phyloP scores from a whole-genome alignment of 1,284 basidiomycete species.

The Moniliella sp. region DNA sequence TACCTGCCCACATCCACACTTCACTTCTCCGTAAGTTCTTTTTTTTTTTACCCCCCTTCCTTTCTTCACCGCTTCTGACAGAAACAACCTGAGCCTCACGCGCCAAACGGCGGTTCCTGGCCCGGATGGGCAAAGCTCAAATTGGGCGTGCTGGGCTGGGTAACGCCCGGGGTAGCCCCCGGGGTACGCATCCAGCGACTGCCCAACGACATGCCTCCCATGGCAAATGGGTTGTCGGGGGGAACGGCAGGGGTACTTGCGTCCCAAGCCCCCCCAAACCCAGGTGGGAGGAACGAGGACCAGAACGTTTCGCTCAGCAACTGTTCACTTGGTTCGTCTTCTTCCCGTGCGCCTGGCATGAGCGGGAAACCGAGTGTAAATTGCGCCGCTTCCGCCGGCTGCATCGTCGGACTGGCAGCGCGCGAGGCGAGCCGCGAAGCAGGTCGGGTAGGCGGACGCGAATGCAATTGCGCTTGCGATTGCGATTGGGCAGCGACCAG shows the following conservation, averaged over 20 bases:
- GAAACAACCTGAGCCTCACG: no score
- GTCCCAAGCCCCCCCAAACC: constrained; percentile 7
- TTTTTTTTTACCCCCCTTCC: no score
- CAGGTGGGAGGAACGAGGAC: constrained; percentile 16
- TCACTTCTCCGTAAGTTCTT: no score
- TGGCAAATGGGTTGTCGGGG: neutral
- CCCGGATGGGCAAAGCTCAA: no score
- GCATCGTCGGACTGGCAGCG: neutral
- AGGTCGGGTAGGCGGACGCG: no score
- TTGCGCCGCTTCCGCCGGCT: neutral
- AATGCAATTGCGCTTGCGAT: no score
- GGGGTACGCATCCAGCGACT: neutral
- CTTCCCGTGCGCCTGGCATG: neutral
- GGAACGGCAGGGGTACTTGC: neutral
- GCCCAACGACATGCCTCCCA: neutral
- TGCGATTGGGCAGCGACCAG: neutral
- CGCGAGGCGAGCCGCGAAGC: no score
- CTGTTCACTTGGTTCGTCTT: constrained; percentile 4
- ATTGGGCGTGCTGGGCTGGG: neutral
- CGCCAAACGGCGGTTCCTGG: no score
- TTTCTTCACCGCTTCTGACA: no score
- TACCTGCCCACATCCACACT: no score
- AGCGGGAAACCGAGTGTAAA: neutral
- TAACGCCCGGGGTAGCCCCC: neutral
- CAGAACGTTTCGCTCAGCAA: constrained; percentile 15